A percentile compares a stretch with the other conserved stretches of the same genome.
Evolutionary conservation across 129 eudicot genomes (phyloP).

Genomic region (Lonicera japonica): DNA sequence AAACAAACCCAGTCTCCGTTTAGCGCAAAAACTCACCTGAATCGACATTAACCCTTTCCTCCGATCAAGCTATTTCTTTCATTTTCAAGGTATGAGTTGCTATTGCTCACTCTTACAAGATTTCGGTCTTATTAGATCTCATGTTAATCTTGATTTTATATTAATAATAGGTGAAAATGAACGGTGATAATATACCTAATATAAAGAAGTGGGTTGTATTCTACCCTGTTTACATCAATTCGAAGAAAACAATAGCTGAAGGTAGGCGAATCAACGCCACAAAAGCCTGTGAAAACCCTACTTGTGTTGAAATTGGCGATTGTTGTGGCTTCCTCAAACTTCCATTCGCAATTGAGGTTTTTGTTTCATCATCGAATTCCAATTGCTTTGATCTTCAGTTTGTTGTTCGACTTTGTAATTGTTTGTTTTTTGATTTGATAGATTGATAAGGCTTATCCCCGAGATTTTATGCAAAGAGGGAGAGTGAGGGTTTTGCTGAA

Average conservation of each 20-base stretch:
- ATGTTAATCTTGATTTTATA: too few species aligned
- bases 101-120: too few species aligned
- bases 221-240: constrained; percentile 84
- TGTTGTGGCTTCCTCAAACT: constrained; percentile 67
- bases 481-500: constrained; percentile 81
- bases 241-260: constrained; percentile 86
- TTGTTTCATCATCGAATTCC: constrained; percentile 6
- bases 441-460: constrained; percentile 91
- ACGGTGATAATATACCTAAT: constrained; percentile 39
- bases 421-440: background rate
- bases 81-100: too few species aligned
- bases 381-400: background rate
- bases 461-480: constrained; percentile 94
- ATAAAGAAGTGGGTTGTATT: constrained; percentile 70
- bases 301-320: constrained; percentile 66
- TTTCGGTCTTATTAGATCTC: too few species aligned
- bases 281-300: constrained; percentile 94
- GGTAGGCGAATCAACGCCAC: constrained; percentile 59
- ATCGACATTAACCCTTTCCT: too few species aligned
- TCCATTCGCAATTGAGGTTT: constrained; percentile 75
- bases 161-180: constrained; percentile 32
- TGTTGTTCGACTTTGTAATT: background rate
- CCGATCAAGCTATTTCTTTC: too few species aligned
- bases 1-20: too few species aligned
- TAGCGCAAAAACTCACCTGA: too few species aligned